Evolutionary conservation across 805 yeast species (phyloP).

Genomic region (Komagataella mondaviorum): DNA sequence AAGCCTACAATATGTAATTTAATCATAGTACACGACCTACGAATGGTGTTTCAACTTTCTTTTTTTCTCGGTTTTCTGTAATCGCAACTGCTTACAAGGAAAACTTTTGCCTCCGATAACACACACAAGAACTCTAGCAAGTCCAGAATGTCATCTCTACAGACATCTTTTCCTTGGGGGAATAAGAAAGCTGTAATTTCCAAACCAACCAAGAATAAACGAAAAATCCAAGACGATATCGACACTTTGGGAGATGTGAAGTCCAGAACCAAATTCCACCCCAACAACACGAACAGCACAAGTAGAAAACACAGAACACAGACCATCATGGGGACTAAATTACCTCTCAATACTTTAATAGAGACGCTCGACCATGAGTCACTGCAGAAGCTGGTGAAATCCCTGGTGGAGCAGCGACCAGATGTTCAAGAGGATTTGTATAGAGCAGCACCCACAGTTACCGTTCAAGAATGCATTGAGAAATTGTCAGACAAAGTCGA

Average conservation of each 20-base stretch:
- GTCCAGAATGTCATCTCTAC: neutral
- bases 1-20: neutral
- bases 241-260: neutral
- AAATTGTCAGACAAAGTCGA: slow-evolving; percentile 33
- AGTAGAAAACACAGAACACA: neutral
- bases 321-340: slow-evolving; percentile 5
- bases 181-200: neutral
- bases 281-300: neutral
- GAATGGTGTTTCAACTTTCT: neutral
- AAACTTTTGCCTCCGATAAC: neutral
- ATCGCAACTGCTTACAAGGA: neutral
- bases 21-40: neutral
- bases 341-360: slow-evolving; percentile 51
- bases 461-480: slow-evolving; percentile 35
- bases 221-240: neutral
- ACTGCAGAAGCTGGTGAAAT: slow-evolving; percentile 36
- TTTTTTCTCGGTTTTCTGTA: neutral
- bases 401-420: slow-evolving; percentile 47
- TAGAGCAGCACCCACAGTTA: slow-evolving; percentile 42
- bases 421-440: slow-evolving; percentile 40
- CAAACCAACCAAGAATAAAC: neutral
- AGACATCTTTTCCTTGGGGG: neutral
- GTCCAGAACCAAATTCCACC: neutral
- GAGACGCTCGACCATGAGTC: slow-evolving; percentile 52
- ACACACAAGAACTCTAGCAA: neutral